Evolutionary conservation across 202 grass and related monocot genomes (phyloP).

Genomic region (Panicum virgatum): DNA sequence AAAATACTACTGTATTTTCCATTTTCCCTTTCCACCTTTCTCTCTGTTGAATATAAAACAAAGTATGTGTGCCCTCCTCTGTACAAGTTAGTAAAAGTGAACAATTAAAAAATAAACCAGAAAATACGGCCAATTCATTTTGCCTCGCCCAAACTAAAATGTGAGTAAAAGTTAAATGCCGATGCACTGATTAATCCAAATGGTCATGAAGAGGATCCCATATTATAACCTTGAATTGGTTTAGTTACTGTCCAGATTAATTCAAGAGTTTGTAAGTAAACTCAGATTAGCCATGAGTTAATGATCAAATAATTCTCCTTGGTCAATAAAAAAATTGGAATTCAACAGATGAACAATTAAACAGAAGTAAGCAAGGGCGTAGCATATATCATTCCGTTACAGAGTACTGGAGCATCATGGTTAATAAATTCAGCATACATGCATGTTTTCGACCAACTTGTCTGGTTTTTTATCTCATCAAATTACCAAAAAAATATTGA

Average conservation of each 20-base stretch:
- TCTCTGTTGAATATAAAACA: neutral
- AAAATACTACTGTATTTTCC: neutral
- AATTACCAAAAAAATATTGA: neutral
- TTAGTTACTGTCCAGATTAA: neutral
- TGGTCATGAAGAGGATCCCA: neutral
- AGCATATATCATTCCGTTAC: slow-evolving; percentile 26
- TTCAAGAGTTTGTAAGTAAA: neutral
- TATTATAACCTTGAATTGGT: neutral
- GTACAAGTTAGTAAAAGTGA: neutral
- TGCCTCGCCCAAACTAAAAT: slow-evolving; percentile 15
- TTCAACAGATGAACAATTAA: slow-evolving; percentile 1
- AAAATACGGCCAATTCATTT: slow-evolving; percentile 9
- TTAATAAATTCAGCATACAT: slow-evolving; percentile 11
- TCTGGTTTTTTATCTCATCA: neutral
- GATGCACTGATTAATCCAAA: neutral
- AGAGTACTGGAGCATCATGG: neutral
- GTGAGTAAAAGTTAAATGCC: neutral
- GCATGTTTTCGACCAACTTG: neutral
- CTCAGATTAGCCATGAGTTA: neutral
- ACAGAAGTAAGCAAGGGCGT: neutral
- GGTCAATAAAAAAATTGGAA: slow-evolving; percentile 13
- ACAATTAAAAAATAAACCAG: neutral
- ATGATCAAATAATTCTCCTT: neutral
- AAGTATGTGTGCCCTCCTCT: neutral
- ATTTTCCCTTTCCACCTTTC: neutral